Evolutionary conservation across 139 green algal species (phyloP).

Genomic region (Choricystis sp.): DNA sequence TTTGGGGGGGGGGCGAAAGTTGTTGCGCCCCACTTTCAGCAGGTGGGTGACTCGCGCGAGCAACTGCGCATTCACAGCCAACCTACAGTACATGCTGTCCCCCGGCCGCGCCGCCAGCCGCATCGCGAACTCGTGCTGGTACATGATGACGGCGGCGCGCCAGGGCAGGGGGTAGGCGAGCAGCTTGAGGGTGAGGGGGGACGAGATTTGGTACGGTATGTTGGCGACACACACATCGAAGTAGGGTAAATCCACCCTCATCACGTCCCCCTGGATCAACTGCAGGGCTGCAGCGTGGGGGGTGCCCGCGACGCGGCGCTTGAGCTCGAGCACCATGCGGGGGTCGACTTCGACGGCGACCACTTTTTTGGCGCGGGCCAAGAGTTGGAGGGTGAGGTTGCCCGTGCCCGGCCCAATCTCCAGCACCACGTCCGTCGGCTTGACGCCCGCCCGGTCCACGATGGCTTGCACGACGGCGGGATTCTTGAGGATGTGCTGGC

Average conservation of each 20-base stretch:
- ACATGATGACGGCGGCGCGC: constrained; percentile 94
- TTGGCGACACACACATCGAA: constrained; percentile 99
- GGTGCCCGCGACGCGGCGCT: constrained; percentile 80
- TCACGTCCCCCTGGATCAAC: constrained; percentile 93
- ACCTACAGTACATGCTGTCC: constrained; percentile 74
- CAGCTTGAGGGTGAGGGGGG: constrained; percentile 96
- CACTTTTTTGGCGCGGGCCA: constrained; percentile 90
- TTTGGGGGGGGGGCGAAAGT: constrained; percentile 91
- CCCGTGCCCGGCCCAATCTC: constrained; percentile 96
- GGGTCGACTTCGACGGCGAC: constrained; percentile 90
- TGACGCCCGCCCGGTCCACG: constrained; percentile 90
- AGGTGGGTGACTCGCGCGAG: constrained; percentile 42
- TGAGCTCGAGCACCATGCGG: constrained; percentile 93
- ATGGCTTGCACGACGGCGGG: constrained; percentile 88
- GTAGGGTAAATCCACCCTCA: constrained; percentile 87
- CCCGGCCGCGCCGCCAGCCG: constrained; percentile 78
- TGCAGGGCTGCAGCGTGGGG: constrained; percentile 53
- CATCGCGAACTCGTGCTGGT: constrained; percentile 99
- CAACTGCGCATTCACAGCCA: constrained; percentile 94
- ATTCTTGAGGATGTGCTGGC: constrained; percentile 99
- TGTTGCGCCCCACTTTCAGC: constrained; percentile 81
- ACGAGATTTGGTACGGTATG: constrained; percentile 99
- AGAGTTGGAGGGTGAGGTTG: constrained; percentile 92
- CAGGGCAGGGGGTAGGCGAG: constrained; percentile 68
- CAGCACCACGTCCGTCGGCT: constrained; percentile 90